These are phyloP conservation scores for Coemansia sp. DNA, from an alignment of 192 early-diverging fungal genomes.

Conservation along the genomic window DNA sequence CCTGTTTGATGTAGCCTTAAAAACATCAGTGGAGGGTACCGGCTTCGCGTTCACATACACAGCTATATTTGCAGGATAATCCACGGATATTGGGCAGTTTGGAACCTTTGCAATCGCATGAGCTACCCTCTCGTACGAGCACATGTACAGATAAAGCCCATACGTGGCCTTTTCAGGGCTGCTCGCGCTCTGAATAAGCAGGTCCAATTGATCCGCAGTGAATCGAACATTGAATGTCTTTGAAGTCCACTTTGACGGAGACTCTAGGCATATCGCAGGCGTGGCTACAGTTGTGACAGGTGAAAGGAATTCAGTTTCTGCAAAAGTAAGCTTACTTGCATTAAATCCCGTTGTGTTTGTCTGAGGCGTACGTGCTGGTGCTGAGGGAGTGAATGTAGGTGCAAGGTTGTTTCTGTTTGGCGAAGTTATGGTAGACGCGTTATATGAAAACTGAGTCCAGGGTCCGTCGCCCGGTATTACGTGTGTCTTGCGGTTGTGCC, in stretches of 20 bases:
- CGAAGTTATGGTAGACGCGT: slow-evolving; percentile 4
- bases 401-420: not conserved
- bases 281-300: not conserved
- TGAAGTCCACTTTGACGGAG: slow-evolving; percentile 2
- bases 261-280: slow-evolving; percentile 4
- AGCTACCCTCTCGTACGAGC: slow-evolving; percentile 3
- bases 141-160: slow-evolving; percentile 25
- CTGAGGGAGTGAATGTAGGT: too few relatives aligned
- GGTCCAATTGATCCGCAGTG: slow-evolving; percentile 10
- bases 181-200: not conserved
- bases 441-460: slow-evolving; percentile 10
- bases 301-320: slow-evolving; percentile 12
- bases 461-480: slow-evolving; percentile 9
- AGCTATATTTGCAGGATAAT: slow-evolving; percentile 4
- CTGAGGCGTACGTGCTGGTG: not conserved
- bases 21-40: not conserved
- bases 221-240: slow-evolving; percentile 8
- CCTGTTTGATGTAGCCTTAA: not conserved
- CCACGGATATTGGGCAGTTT: slow-evolving; percentile 11
- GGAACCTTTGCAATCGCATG: slow-evolving; percentile 19
- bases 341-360: not conserved
- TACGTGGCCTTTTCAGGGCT: not conserved
- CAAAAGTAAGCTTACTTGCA: slow-evolving; percentile 11
- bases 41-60: slow-evolving; percentile 3
- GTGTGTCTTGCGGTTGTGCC: not conserved